Percentiles rank a stretch among this genome's conserved stretches.
These are phyloP conservation scores for Colletotrichum melonis DNA, from an alignment of 2,329 filamentous ascomycete genomes.

Conservation along the genomic window DNA sequence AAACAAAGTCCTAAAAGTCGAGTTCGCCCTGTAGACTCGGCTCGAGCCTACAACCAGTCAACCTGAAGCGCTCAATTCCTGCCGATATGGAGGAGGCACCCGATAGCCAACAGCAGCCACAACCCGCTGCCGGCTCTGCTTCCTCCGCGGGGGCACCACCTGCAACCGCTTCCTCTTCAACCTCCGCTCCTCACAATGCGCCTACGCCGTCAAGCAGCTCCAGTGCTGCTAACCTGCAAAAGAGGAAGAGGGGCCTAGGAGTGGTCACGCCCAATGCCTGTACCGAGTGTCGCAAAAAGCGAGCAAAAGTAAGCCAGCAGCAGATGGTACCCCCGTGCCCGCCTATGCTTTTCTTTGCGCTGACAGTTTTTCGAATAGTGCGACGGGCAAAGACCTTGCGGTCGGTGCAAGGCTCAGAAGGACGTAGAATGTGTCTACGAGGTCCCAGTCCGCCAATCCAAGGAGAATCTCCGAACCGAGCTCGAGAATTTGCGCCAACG, in stretches of 20 bases:
- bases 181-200: conserved; percentile 7
- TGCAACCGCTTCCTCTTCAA: conserved; percentile 7
- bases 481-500: conserved; percentile 67
- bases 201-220: conserved; percentile 25
- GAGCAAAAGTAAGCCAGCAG: conserved; percentile 62
- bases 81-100: conserved; percentile 36
- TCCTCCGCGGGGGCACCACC: conserved; percentile 31
- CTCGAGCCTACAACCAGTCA: conserved; percentile 31
- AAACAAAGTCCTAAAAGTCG: conserved; percentile 32
- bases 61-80: conserved; percentile 34
- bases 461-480: conserved; percentile 69
- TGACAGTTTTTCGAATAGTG: conserved; percentile 54
- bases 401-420: conserved; percentile 65
- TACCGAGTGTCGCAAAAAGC: conserved; percentile 71
- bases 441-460: conserved; percentile 71
- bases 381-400: conserved; percentile 67
- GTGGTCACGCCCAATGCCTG: conserved; percentile 71
- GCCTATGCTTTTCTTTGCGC: neutral
- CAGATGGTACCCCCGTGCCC: neutral
- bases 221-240: conserved; percentile 53
- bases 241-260: conserved; percentile 65
- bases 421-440: conserved; percentile 71
- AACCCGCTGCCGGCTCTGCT: conserved; percentile 24
- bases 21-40: conserved; percentile 30
- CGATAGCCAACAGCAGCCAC: conserved; percentile 27